A percentile compares a stretch with the other conserved stretches of the same genome.
Conservation (phyloP, 1,139 yeast genomes). For the Debaryomyces subglobosus region DNA sequence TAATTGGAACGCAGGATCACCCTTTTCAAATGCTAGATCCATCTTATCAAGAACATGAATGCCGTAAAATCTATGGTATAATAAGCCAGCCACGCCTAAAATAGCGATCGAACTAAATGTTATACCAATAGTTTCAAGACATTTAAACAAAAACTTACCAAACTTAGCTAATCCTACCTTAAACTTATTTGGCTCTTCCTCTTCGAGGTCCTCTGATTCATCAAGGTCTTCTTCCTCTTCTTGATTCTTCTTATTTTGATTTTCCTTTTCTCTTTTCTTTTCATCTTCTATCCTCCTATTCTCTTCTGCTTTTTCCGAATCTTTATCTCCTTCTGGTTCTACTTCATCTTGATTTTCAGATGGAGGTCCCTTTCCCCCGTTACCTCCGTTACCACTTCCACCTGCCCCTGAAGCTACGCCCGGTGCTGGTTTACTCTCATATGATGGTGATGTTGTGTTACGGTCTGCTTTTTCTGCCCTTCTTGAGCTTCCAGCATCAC, state of each 20-base stretch:
- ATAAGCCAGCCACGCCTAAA: slow-evolving; percentile 70
- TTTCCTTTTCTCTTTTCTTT: slow-evolving; percentile 5
- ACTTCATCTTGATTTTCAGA: slow-evolving; percentile 12
- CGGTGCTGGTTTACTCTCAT: neutral
- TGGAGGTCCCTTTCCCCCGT: slow-evolving; percentile 9
- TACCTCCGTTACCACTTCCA: slow-evolving; percentile 11
- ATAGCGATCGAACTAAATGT: slow-evolving; percentile 75
- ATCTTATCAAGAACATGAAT: slow-evolving; percentile 65
- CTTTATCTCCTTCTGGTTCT: slow-evolving; percentile 24
- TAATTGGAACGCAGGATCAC: slow-evolving; percentile 67
- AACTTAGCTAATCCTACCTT: slow-evolving; percentile 16
- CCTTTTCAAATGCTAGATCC: slow-evolving; percentile 65
- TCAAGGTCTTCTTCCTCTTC: slow-evolving; percentile 18
- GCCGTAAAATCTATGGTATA: slow-evolving; percentile 67
- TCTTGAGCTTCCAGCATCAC: slow-evolving; percentile 19
- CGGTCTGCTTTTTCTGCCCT: slow-evolving; percentile 26
- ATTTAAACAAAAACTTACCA: slow-evolving; percentile 46
- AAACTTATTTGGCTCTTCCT: slow-evolving; percentile 16
- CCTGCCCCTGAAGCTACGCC: neutral
- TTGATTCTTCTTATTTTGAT: slow-evolving; percentile 8
- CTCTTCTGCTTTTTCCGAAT: slow-evolving; percentile 19
- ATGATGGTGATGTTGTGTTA: slow-evolving; percentile 4
- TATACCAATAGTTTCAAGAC: slow-evolving; percentile 72
- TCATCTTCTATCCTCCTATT: slow-evolving; percentile 17
- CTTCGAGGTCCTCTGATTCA: slow-evolving; percentile 16